A percentile compares a stretch with the other conserved stretches of the same genome.
Conservation (phyloP, 2,329 filamentous ascomycete genomes). For the Colletotrichum incanum region DNA sequence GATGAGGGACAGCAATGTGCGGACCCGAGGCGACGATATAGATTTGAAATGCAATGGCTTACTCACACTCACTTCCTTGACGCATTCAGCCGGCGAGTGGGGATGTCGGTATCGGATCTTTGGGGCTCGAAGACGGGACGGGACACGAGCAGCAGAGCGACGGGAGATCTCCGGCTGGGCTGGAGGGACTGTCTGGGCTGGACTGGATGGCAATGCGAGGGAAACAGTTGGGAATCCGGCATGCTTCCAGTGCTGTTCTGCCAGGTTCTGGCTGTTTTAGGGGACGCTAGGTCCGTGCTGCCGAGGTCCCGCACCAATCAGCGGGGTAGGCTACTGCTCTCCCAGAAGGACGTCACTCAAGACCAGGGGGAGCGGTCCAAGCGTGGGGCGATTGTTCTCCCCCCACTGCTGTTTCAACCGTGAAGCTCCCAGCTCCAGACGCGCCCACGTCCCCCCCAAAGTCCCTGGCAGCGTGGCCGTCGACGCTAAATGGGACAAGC, state of each 20-base stretch:
- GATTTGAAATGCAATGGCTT: background rate
- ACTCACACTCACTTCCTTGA: background rate
- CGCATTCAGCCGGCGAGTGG: background rate
- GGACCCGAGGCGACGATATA: background rate
- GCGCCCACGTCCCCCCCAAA: background rate
- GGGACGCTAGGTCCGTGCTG: conserved; percentile 37
- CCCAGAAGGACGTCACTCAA: conserved; percentile 27
- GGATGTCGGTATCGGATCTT: conserved; percentile 5
- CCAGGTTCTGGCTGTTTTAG: conserved; percentile 9
- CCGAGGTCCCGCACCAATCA: conserved; percentile 42
- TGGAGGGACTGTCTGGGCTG: background rate
- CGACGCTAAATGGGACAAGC: conserved; percentile 22
- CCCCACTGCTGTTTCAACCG: conserved; percentile 35
- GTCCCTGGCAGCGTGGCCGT: conserved; percentile 20
- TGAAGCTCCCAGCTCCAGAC: conserved; percentile 16
- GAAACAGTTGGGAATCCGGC: conserved; percentile 12
- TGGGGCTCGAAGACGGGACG: background rate
- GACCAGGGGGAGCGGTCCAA: conserved; percentile 28
- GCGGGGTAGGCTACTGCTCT: conserved; percentile 3
- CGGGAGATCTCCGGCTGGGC: conserved; percentile 1
- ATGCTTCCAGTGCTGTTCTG: background rate
- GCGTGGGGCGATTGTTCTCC: conserved; percentile 22
- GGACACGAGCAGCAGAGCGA: background rate
- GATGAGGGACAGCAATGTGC: too few relatives aligned
- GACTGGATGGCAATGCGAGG: background rate